Conservation (phyloP, 108 stramenopile species). For the Bacterosira constricta region DNA sequence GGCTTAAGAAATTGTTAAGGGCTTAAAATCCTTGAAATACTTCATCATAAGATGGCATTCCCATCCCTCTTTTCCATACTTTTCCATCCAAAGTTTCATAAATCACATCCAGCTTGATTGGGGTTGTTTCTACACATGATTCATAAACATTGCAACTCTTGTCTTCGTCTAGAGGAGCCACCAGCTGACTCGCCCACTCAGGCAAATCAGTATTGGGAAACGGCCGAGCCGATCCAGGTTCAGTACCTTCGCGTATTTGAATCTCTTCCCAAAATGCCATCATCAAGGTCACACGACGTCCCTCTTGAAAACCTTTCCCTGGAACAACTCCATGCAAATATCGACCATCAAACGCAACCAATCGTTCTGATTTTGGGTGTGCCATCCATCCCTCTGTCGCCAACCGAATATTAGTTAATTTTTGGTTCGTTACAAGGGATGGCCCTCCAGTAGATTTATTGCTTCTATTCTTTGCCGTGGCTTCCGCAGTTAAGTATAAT, state of each 20-base stretch:
- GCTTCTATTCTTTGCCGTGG: background rate
- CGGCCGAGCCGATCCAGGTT: conserved; percentile 65
- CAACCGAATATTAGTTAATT: conserved; percentile 43
- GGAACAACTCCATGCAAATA: conserved; percentile 91
- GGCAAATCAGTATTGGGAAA: conserved; percentile 49
- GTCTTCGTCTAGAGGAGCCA: conserved; percentile 7
- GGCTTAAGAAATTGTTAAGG: too few relatives aligned
- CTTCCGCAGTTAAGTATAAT: conserved; percentile 55
- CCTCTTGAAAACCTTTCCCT: conserved; percentile 60
- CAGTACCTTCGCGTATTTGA: conserved; percentile 48
- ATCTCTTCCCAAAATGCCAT: conserved; percentile 90
- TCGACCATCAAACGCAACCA: conserved; percentile 83
- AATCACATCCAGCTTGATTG: conserved; percentile 51
- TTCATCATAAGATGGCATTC: conserved; percentile 79
- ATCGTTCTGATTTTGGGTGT: conserved; percentile 56
- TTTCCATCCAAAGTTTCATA: conserved; percentile 74
- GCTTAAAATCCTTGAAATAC: conserved; percentile 88
- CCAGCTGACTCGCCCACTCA: conserved; percentile 27
- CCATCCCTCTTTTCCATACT: conserved; percentile 57
- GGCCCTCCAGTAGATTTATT: conserved; percentile 65
- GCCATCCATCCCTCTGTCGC: conserved; percentile 78
- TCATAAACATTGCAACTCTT: background rate
- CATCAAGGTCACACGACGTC: conserved; percentile 87
- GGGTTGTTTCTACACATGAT: conserved; percentile 19
- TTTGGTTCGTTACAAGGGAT: conserved; percentile 82